Percentiles rank a stretch among this genome's conserved stretches.
Evolutionary conservation across 306 rosid species (phyloP).

Genomic region (Quercus alba): DNA sequence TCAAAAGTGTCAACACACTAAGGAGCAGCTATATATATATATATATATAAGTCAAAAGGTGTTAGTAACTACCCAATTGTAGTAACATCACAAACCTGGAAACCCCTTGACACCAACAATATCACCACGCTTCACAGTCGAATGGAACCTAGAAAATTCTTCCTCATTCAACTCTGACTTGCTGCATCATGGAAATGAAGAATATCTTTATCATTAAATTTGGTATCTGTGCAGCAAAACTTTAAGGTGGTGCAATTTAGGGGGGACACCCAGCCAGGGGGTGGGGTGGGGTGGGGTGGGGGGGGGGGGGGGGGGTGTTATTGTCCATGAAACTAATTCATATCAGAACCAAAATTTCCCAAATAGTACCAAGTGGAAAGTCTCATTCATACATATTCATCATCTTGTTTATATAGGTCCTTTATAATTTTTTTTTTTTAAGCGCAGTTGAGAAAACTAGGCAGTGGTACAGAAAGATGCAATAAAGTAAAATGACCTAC

Average conservation of each 20-base stretch:
- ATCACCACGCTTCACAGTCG: constrained; percentile 85
- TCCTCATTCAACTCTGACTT: constrained; percentile 55
- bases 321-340: no score
- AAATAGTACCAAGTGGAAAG: not conserved
- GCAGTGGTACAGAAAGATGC: not conserved
- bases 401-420: not conserved
- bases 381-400: not conserved
- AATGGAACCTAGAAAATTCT: constrained; percentile 67
- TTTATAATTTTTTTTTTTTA: no score
- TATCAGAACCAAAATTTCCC: no score
- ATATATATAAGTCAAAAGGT: no score
- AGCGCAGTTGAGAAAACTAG: not conserved
- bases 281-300: no score
- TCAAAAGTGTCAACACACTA: not conserved
- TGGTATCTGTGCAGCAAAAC: no score
- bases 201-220: not conserved
- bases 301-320: no score
- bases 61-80: not conserved
- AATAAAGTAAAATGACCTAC: not conserved
- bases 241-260: no score
- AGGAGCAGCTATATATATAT: no score
- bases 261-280: no score
- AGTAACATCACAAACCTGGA: constrained; percentile 57
- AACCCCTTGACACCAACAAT: constrained; percentile 78
- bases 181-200: constrained; percentile 45